A percentile compares a stretch with the other conserved stretches of the same genome.
phyloP scores from a whole-genome alignment of 2,329 filamentous ascomycete species.

The Byssoonygena ceratinophila region DNA sequence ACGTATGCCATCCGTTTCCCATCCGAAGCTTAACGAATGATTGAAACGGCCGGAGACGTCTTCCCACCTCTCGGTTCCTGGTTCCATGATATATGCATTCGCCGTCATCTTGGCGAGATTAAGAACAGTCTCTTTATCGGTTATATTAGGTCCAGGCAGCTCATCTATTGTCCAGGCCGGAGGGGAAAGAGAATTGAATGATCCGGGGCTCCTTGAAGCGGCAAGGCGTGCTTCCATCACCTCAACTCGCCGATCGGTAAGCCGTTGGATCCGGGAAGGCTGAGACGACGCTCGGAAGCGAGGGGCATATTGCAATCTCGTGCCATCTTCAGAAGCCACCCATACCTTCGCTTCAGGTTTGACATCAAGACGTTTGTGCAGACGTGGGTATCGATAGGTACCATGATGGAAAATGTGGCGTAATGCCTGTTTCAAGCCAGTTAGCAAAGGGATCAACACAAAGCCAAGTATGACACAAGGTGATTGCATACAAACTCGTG shows the following conservation, averaged over 20 bases:
- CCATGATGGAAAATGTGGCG: slow-evolving; percentile 92
- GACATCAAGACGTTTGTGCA: slow-evolving; percentile 70
- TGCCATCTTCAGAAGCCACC: slow-evolving; percentile 33
- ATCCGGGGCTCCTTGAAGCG: slow-evolving; percentile 57
- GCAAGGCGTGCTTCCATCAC: slow-evolving; percentile 71
- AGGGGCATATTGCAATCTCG: slow-evolving; percentile 34
- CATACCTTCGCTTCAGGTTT: slow-evolving; percentile 47
- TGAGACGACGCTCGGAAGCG: slow-evolving; percentile 54
- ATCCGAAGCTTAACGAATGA: slow-evolving; percentile 79
- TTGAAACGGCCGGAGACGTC: slow-evolving; percentile 73
- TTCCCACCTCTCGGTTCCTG: slow-evolving; percentile 66
- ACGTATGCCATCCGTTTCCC: slow-evolving; percentile 77
- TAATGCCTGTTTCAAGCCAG: slow-evolving; percentile 38
- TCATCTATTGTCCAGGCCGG: slow-evolving; percentile 77
- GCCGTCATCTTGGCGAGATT: slow-evolving; percentile 79
- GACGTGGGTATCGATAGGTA: slow-evolving; percentile 61
- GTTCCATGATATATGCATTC: slow-evolving; percentile 72
- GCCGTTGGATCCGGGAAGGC: slow-evolving; percentile 61
- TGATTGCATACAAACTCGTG: slow-evolving; percentile 31
- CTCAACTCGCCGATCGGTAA: slow-evolving; percentile 65
- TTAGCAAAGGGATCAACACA: background rate
- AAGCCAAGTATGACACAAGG: background rate
- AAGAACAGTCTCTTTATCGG: slow-evolving; percentile 73
- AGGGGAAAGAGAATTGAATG: slow-evolving; percentile 55
- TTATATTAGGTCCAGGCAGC: slow-evolving; percentile 66